Percentiles rank a stretch among this genome's conserved stretches.
Conservation (phyloP, 2,329 filamentous ascomycete genomes). For the Penicillium sp. region DNA sequence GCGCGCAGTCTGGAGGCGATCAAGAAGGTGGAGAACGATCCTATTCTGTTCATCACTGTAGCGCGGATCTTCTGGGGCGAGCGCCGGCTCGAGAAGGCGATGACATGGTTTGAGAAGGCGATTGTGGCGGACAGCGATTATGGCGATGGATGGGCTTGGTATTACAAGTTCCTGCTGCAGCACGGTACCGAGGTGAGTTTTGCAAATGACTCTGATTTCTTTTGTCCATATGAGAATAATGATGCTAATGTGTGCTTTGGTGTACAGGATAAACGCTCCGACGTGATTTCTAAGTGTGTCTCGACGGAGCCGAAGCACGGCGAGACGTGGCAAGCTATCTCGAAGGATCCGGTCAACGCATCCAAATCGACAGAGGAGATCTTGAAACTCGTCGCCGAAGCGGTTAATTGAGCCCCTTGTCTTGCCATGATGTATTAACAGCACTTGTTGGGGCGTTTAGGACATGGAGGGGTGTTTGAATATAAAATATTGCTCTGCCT, state of each 20-base stretch:
- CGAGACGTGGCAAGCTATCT: constrained; percentile 83
- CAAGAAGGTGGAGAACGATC: constrained; percentile 93
- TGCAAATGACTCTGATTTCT: constrained; percentile 2
- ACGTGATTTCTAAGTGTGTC: constrained; percentile 79
- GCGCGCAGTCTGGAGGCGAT: constrained; percentile 90
- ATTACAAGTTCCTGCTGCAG: constrained; percentile 87
- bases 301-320: constrained; percentile 87
- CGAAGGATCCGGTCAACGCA: constrained; percentile 83
- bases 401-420: constrained; percentile 16
- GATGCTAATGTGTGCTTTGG: constrained; percentile 7
- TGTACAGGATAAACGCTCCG: constrained; percentile 74
- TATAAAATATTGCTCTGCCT: background rate
- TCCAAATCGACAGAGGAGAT: constrained; percentile 76
- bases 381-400: constrained; percentile 71
- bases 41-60: constrained; percentile 84
- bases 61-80: constrained; percentile 97
- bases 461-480: background rate
- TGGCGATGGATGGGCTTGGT: constrained; percentile 98
- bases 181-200: constrained; percentile 75
- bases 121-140: constrained; percentile 81
- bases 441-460: constrained; percentile 4
- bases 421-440: constrained; percentile 16
- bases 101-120: constrained; percentile 97
- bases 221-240: background rate
- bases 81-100: constrained; percentile 86